Evolutionary conservation across 2,329 filamentous ascomycete species (phyloP).

Genomic region (Exutisphaerella laricina): DNA sequence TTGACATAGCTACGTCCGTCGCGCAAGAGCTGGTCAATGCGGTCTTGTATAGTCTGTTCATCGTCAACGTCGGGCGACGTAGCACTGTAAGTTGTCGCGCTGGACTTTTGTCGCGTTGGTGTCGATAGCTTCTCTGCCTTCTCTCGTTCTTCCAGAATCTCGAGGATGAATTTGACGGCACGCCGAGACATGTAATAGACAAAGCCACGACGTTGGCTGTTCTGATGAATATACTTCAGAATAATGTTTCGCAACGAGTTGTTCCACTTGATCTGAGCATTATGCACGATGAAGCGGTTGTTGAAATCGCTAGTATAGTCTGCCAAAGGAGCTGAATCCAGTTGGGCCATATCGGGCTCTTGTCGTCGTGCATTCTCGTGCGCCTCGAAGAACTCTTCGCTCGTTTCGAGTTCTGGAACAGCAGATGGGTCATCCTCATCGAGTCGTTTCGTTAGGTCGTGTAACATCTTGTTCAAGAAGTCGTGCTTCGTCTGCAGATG

Average conservation of each 20-base stretch:
- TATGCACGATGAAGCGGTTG: slow-evolving; percentile 97
- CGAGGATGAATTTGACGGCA: slow-evolving; percentile 95
- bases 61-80: slow-evolving; percentile 50
- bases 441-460: slow-evolving; percentile 52
- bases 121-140: slow-evolving; percentile 53
- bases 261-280: slow-evolving; percentile 97
- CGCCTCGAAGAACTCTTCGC: slow-evolving; percentile 43
- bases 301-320: slow-evolving; percentile 94
- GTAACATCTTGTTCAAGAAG: slow-evolving; percentile 54
- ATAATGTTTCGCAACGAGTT: slow-evolving; percentile 94
- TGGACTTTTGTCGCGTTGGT: slow-evolving; percentile 24
- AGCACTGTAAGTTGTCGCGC: slow-evolving; percentile 24
- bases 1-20: slow-evolving; percentile 80
- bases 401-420: slow-evolving; percentile 40
- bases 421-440: slow-evolving; percentile 52
- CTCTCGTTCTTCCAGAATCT: slow-evolving; percentile 91
- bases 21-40: slow-evolving; percentile 76
- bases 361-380: slow-evolving; percentile 42
- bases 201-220: slow-evolving; percentile 90
- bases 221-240: slow-evolving; percentile 93
- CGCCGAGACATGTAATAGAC: slow-evolving; percentile 95
- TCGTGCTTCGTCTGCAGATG: slow-evolving; percentile 53
- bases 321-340: slow-evolving; percentile 64
- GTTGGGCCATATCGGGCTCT: slow-evolving; percentile 47
- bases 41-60: slow-evolving; percentile 67